Evolutionary conservation across 2,329 filamentous ascomycete species (phyloP).

Genomic region (Cladosporium colombiae): DNA sequence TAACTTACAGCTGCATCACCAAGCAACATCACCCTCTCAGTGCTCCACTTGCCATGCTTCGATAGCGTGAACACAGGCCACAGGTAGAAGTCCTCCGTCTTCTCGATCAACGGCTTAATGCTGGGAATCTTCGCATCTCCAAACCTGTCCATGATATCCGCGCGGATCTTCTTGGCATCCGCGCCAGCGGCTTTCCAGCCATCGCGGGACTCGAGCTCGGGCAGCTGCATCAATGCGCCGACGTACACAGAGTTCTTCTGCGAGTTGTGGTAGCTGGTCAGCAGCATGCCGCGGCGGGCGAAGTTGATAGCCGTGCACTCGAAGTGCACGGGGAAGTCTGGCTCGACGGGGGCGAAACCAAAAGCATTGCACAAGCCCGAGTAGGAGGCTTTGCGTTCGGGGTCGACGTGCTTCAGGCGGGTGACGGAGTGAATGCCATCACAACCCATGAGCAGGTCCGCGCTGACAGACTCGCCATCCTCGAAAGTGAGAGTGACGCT

Average conservation of each 20-base stretch:
- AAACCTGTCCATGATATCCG: slow-evolving; percentile 45
- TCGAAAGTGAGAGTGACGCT: slow-evolving; percentile 41
- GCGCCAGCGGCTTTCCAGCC: slow-evolving; percentile 48
- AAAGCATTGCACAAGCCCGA: slow-evolving; percentile 50
- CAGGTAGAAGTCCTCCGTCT: slow-evolving; percentile 46
- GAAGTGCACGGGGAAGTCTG: slow-evolving; percentile 42
- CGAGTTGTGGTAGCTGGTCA: slow-evolving; percentile 44
- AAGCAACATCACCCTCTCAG: slow-evolving; percentile 46
- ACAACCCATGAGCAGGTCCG: slow-evolving; percentile 40
- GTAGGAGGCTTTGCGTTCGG: slow-evolving; percentile 44
- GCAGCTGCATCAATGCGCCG: slow-evolving; percentile 47
- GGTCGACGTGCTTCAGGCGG: slow-evolving; percentile 48
- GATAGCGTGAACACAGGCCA: slow-evolving; percentile 50
- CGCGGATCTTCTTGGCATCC: slow-evolving; percentile 45
- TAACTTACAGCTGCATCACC: slow-evolving; percentile 48
- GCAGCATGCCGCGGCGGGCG: slow-evolving; percentile 47
- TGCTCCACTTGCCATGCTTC: slow-evolving; percentile 48
- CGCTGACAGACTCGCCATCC: slow-evolving; percentile 37
- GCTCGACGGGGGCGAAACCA: slow-evolving; percentile 44
- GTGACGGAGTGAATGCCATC: slow-evolving; percentile 44
- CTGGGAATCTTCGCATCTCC: slow-evolving; percentile 42
- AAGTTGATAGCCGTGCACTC: slow-evolving; percentile 49
- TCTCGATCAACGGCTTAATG: slow-evolving; percentile 42
- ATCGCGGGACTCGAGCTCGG: slow-evolving; percentile 45
- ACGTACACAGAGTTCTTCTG: slow-evolving; percentile 44